Evolutionary conservation across 2,329 filamentous ascomycete species (phyloP).

Genomic region (Byssothecium circinans): DNA sequence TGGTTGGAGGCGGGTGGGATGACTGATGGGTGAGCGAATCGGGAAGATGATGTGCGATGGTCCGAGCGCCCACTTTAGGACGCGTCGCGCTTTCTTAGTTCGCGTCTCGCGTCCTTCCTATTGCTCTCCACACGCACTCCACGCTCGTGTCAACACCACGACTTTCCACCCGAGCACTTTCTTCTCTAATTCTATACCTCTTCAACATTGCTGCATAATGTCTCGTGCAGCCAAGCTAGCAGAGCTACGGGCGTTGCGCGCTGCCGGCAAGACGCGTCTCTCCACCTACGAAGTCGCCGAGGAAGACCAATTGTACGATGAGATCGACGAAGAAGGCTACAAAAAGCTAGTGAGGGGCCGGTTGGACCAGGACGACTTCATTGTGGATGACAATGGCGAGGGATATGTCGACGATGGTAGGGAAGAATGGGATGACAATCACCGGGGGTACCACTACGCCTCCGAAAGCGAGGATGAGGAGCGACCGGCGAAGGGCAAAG

Average conservation of each 20-base stretch:
- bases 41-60: conserved; percentile 1
- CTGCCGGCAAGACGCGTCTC: conserved; percentile 87
- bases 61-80: conserved; percentile 14
- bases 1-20: neutral
- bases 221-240: conserved; percentile 54
- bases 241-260: conserved; percentile 80
- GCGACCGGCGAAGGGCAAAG: conserved; percentile 59
- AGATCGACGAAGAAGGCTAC: conserved; percentile 95
- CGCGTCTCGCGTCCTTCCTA: conserved; percentile 26
- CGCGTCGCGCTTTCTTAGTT: conserved; percentile 15
- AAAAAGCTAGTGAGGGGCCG: conserved; percentile 91
- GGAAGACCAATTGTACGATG: conserved; percentile 84
- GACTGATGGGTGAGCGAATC: neutral
- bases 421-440: conserved; percentile 71
- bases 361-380: conserved; percentile 93
- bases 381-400: conserved; percentile 96
- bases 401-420: conserved; percentile 96
- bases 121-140: conserved; percentile 21
- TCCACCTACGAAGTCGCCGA: conserved; percentile 86
- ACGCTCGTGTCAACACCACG: conserved; percentile 16
- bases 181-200: conserved; percentile 15
- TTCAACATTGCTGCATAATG: conserved; percentile 31
- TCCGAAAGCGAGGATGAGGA: conserved; percentile 70
- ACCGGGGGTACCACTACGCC: conserved; percentile 65
- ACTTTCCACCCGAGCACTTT: conserved; percentile 9